phyloP scores from a whole-genome alignment of 2,329 filamentous ascomycete genomes.

The Penicillium capsulatum region DNA sequence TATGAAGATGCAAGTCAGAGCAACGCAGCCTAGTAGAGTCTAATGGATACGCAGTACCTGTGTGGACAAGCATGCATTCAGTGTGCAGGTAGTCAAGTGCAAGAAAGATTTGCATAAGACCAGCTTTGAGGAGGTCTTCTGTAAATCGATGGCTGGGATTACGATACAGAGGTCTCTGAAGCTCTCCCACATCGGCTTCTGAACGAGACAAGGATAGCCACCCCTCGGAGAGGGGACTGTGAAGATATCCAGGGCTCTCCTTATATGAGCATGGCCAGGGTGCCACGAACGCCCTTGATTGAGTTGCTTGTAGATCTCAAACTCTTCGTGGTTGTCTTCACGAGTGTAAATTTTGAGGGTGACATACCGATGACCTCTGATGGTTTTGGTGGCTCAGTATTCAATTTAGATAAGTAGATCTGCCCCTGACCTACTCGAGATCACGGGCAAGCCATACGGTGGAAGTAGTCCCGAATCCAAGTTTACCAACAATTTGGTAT shows the following conservation, averaged over 20 bases:
- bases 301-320: constrained; percentile 7
- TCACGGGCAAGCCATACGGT: constrained; percentile 6
- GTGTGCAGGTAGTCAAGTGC: constrained; percentile 12
- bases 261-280: constrained; percentile 7
- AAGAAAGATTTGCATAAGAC: constrained; percentile 8
- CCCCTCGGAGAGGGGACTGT: constrained; percentile 25
- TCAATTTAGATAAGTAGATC: neutral
- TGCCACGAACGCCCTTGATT: constrained; percentile 4
- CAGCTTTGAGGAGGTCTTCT: constrained; percentile 6
- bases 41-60: constrained; percentile 28
- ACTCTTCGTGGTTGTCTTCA: constrained; percentile 2
- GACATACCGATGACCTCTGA: constrained; percentile 7
- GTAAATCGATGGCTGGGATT: constrained; percentile 4
- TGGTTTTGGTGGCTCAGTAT: neutral
- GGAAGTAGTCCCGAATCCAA: constrained; percentile 6
- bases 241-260: constrained; percentile 20
- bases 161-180: constrained; percentile 5
- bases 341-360: constrained; percentile 8
- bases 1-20: constrained; percentile 11
- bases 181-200: constrained; percentile 37
- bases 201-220: constrained; percentile 33
- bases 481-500: constrained; percentile 2
- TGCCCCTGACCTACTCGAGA: constrained; percentile 3
- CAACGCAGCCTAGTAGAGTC: neutral
- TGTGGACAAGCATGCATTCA: constrained; percentile 42